Base-by-base conservation (phyloP, 495 filamentous ascomycete species). In the Aspergillus affinis region DNA sequence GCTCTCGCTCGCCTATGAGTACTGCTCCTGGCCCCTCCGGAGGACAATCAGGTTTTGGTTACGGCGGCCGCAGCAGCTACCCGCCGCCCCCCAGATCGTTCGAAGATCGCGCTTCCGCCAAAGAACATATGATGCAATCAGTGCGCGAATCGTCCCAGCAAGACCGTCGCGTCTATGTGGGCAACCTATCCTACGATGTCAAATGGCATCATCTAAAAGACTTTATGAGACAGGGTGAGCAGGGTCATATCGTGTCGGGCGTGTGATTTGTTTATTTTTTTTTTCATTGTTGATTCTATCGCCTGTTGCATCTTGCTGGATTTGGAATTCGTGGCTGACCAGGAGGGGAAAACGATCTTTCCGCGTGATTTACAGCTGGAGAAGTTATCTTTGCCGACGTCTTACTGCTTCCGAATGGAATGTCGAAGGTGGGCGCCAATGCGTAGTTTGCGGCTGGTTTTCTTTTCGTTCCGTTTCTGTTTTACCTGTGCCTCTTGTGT, bases 401-500 rank as follows among this genome's bases (percentile, higher is more conserved):
- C 72, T 89, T 98, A 78, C 85, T 96, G 78, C 92, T 98, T 92
- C 95, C 95, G 73, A 98, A 98, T 87, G 94, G 94, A 92, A 98
- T 98, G 94, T 97, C 93, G 90, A 98, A 98, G 95, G 94, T 97
- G 92, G 91, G 92, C 90, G 87, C 86, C 87, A 90, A 91, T 85
- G 85, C 87, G 85, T 92, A 87, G 85, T 41, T 41, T 86, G 85
- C 87, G 90, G 86, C 86, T 91, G 88, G 87, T 84, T 87, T 65
- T 69, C 69, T 75, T 72, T 68, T 81, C 86, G 80, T 78, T 78
- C n/a, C n/a, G n/a, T 81, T 83, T 82, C 81, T 83, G 81, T 82
- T 81, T 77, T 81, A 26, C 30, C 30, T 32, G 30, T 32, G 30
- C 10, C 30, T 82, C 82, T 86, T 48, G n/a, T 30, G 23, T 74